Evolutionary conservation across 1,284 basidiomycete species (phyloP), one percentile per base, ranked within the genome.

Genomic region (Malassezia arunalokei): DNA sequence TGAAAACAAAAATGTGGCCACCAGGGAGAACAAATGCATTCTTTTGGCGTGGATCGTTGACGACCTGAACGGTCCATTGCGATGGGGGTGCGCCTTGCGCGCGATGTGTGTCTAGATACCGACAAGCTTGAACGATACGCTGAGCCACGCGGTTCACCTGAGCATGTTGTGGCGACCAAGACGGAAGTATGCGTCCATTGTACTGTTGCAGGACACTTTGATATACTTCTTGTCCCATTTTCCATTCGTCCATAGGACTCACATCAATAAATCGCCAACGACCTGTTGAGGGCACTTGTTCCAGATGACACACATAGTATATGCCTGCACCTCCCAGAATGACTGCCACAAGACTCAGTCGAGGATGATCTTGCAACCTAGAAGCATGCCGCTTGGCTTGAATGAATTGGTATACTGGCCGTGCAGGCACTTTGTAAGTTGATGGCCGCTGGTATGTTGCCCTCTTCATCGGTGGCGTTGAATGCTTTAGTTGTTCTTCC

Each of bases 1-100:
- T 64, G 40, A 87, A 94, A 2, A 95, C 86, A 46, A 91, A 81
- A 58, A 94, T 84, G 60, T 81, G 82, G 15, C 79, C 79, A 4
- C 83, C 82, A 35, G 84, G 85, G 2, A 79, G 75, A 3, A 86
- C 87, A 70, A 85, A 82, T 0, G 90, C 89, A 71, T 94, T 92
- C 58, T 86, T 62, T 54, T 66, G 54, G 33, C 79, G 79, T 28
- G 76, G 76, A 63, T 90, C 85, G 57, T 87, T 78, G 48, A 92
- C 84, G 0, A 94, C 87, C 48, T 87, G 78, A 0, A 94, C 79
- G 61, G 86, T 78, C 83, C 84, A 86, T 59, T 63, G 47, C 6
- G 63, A 70, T 12, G n/a, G 28, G 32, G n/a, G 42, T 24, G 43
- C 49, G 8, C 33, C 46, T 2, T 40, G 40, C n/a, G 49, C 35